These are phyloP conservation scores for Talaromyces sp. DNA, from an alignment of 2,329 filamentous ascomycete species.

Conservation along the genomic window DNA sequence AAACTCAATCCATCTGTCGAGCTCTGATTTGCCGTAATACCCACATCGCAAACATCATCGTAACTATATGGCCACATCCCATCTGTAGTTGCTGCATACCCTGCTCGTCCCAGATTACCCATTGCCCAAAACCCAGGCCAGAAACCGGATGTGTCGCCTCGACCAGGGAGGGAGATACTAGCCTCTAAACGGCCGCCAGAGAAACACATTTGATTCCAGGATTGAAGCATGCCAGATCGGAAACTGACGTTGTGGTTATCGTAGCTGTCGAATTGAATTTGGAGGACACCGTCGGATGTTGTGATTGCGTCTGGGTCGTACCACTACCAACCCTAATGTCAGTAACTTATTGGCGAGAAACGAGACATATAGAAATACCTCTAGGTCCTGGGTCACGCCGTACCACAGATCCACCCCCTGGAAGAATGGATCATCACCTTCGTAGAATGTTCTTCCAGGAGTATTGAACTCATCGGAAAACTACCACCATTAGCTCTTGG, in stretches of 20 bases:
- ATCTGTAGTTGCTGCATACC: conserved; percentile 67
- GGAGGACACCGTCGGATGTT: conserved; percentile 60
- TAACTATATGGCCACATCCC: conserved; percentile 75
- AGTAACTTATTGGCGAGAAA: background rate
- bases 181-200: conserved; percentile 68
- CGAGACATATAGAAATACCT: conserved; percentile 43
- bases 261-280: conserved; percentile 63
- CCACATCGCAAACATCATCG: conserved; percentile 63
- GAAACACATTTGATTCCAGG: conserved; percentile 72
- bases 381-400: conserved; percentile 65
- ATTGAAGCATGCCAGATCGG: conserved; percentile 70
- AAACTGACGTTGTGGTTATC: conserved; percentile 64
- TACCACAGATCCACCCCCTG: conserved; percentile 69
- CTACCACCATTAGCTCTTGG: conserved; percentile 28
- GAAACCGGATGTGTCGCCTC: conserved; percentile 64
- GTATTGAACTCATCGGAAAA: conserved; percentile 72
- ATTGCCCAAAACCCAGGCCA: conserved; percentile 76
- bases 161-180: conserved; percentile 65
- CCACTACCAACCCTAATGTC: conserved; percentile 47
- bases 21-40: conserved; percentile 70
- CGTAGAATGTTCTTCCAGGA: conserved; percentile 66
- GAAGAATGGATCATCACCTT: conserved; percentile 67
- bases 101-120: conserved; percentile 68
- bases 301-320: conserved; percentile 66
- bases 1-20: conserved; percentile 63